Conservation (phyloP, 371 early-diverging fungal species). For the Rhizopus stolonifer region DNA sequence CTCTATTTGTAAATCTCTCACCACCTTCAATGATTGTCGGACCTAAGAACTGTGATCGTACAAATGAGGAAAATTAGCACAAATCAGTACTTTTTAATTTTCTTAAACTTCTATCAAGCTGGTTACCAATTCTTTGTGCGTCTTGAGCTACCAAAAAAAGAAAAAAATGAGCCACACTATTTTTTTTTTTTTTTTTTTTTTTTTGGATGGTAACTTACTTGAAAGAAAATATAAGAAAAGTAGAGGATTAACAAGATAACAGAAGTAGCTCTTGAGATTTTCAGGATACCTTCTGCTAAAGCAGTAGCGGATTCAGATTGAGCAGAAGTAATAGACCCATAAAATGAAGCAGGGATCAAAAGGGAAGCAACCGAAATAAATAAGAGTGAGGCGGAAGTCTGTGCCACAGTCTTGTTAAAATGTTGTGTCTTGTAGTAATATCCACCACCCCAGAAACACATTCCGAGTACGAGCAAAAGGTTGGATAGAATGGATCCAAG, state of each 20-base stretch:
- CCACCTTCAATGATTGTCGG: slow-evolving; percentile 6
- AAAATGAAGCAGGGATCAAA: slow-evolving; percentile 80
- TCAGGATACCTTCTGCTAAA: slow-evolving; percentile 43
- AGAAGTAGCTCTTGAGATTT: slow-evolving; percentile 70
- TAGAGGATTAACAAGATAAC: slow-evolving; percentile 76
- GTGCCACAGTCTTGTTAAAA: slow-evolving; percentile 79
- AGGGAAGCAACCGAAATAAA: slow-evolving; percentile 75
- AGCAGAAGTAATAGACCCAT: slow-evolving; percentile 36
- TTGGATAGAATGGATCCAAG: slow-evolving; percentile 88
- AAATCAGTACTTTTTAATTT: background rate
- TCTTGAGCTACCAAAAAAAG: slow-evolving; percentile 46
- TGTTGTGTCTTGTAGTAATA: slow-evolving; percentile 62
- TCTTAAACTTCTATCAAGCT: background rate
- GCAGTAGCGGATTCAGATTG: slow-evolving; percentile 1
- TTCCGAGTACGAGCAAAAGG: slow-evolving; percentile 72
- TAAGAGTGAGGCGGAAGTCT: slow-evolving; percentile 75
- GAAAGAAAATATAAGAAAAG: slow-evolving; percentile 73
- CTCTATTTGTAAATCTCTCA: background rate
- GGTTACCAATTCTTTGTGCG: slow-evolving; percentile 64
- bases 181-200: background rate
- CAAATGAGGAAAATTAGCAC: background rate
- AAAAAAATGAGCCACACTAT: slow-evolving; percentile 6
- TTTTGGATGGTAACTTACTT: slow-evolving; percentile 35
- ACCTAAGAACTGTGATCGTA: slow-evolving; percentile 19
- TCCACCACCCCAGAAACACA: slow-evolving; percentile 83